Evolutionary conservation across 2,329 filamentous ascomycete species (phyloP), one percentile per base, ranked within the genome.

Genomic region (Xylaria sp.): DNA sequence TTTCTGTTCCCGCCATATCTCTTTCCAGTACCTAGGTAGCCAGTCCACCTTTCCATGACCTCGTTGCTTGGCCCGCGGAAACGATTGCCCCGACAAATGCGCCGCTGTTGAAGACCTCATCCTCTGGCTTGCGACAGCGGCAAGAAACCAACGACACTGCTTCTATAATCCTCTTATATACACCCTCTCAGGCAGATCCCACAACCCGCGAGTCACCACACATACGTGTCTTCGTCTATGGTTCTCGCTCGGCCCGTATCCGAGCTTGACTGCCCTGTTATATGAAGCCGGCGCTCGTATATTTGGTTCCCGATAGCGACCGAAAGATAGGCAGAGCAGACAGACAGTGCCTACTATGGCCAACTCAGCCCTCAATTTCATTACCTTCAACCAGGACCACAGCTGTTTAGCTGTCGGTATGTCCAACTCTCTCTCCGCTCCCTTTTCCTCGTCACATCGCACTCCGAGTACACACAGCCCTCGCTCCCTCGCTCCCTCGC

Each of bases 371-470:
- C 94, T 98, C 85, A 99, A 99, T 83, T 99, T 97, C 83, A 94
- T 99, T 77, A 98, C 95, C 51, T 99, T 98, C 83, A 99, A 99
- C 83, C 96, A 99, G 86, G 96, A 99, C 85, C 94, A 97, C 85
- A 97, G 93, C 87, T 95, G 95, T 82, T 87, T 99, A 73, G 95
- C 95, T 84, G 94, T 99, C 76, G 95, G 94, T 94, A 85, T 78
- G 91, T 82, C 66, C 25, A 37, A 34, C 54, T 37, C 58, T 32
- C 5, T 52, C 23, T 65, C 18, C 58, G 32, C 5, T 52, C 23
- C 61, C 18, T 34, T 46, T 46, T 41, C 8, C 28, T 32, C 8
- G 1, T 32, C 18, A 50, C 15, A 12, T n/a, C 20, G 3, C 23
- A 25, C 23, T 25, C 23, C 23, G 23, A 25, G 23, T 57, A 10